phyloP scores from a whole-genome alignment of 2,329 filamentous ascomycete genomes.

The Thelonectria discophora region DNA sequence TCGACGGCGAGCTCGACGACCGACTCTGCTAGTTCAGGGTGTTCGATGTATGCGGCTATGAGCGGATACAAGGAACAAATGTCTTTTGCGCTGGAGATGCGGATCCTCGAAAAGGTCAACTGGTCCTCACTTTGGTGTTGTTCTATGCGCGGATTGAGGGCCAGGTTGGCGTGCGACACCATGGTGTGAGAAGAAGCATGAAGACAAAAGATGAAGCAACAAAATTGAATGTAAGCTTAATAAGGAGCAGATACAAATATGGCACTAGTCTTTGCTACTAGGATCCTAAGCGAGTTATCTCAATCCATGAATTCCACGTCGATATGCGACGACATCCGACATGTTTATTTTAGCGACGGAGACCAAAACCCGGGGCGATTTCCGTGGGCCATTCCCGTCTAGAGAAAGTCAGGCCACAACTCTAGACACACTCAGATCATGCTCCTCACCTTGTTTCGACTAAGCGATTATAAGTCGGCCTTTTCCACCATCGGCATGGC shows the following conservation, averaged over 20 bases:
- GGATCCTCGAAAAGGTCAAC: background rate
- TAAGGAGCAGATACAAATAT: constrained; percentile 6
- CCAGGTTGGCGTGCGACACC: too few relatives aligned
- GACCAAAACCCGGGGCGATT: background rate
- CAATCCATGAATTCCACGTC: too few relatives aligned
- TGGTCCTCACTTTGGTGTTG: background rate
- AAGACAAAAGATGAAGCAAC: background rate
- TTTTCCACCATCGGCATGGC: background rate
- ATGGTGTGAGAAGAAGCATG: too few relatives aligned
- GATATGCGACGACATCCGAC: too few relatives aligned
- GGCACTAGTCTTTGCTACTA: background rate
- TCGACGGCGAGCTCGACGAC: constrained; percentile 6
- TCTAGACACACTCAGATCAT: background rate
- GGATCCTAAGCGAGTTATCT: background rate
- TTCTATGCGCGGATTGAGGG: background rate
- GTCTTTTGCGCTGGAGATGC: background rate
- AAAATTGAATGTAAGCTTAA: constrained; percentile 1
- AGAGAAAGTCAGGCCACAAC: background rate
- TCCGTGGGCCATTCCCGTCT: background rate
- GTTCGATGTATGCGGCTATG: background rate
- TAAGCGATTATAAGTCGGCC: background rate
- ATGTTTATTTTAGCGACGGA: too few relatives aligned
- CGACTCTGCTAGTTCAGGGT: constrained; percentile 2
- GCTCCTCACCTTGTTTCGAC: background rate
- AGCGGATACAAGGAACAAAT: constrained; percentile 1